Conservation (phyloP, 495 filamentous ascomycete species). For the Penicillium dipodomyicola region DNA sequence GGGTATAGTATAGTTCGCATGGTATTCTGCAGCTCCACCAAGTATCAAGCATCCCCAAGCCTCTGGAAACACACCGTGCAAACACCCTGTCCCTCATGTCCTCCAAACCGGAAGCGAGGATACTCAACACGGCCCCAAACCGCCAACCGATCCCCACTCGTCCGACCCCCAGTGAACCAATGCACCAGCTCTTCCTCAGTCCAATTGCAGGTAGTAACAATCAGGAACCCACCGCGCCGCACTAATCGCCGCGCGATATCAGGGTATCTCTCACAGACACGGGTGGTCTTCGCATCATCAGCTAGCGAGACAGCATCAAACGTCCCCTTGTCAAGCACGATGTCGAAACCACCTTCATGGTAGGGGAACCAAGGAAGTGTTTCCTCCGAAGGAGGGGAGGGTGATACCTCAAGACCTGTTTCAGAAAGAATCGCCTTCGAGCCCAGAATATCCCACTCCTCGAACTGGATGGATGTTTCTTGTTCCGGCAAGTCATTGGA, state of each 20-base stretch:
- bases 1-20: neutral
- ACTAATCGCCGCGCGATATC: slow-evolving; percentile 62
- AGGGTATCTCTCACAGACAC: slow-evolving; percentile 72
- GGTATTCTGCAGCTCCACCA: neutral
- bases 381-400: slow-evolving; percentile 16
- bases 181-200: slow-evolving; percentile 78
- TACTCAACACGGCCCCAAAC: slow-evolving; percentile 71
- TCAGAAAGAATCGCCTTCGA: slow-evolving; percentile 36
- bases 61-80: slow-evolving; percentile 72
- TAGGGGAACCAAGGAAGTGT: slow-evolving; percentile 35
- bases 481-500: slow-evolving; percentile 11
- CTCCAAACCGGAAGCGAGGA: slow-evolving; percentile 81
- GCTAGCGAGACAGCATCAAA: slow-evolving; percentile 88
- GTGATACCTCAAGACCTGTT: slow-evolving; percentile 17
- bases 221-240: slow-evolving; percentile 64
- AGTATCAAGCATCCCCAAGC: slow-evolving; percentile 16
- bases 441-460: slow-evolving; percentile 72
- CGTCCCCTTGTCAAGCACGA: slow-evolving; percentile 93
- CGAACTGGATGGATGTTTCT: slow-evolving; percentile 54
- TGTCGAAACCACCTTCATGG: slow-evolving; percentile 61
- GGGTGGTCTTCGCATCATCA: slow-evolving; percentile 49
- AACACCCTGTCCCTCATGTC: slow-evolving; percentile 79
- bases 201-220: slow-evolving; percentile 98
- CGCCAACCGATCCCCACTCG: slow-evolving; percentile 41
- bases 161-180: slow-evolving; percentile 61